phyloP scores from a whole-genome alignment of 805 yeast genomes.

The Teunomyces gatunensis region DNA sequence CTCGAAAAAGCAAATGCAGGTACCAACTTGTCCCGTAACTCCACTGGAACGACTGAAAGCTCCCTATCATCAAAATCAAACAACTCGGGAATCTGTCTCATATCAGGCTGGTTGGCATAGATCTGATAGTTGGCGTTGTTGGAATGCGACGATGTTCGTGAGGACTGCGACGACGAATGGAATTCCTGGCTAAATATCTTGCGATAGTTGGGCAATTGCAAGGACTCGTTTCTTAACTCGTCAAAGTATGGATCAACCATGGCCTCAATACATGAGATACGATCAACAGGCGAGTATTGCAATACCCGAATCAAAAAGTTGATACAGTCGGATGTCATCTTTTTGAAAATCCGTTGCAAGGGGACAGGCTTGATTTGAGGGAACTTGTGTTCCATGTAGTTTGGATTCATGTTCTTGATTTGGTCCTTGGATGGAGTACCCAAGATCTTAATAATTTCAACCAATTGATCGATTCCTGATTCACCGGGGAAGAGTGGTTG shows the following conservation, averaged over 20 bases:
- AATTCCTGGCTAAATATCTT: slow-evolving; percentile 38
- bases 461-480: slow-evolving; percentile 94
- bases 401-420: slow-evolving; percentile 92
- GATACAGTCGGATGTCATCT: slow-evolving; percentile 51
- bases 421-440: slow-evolving; percentile 95
- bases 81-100: slow-evolving; percentile 45
- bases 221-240: slow-evolving; percentile 41
- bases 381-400: slow-evolving; percentile 95
- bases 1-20: slow-evolving; percentile 38
- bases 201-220: slow-evolving; percentile 44
- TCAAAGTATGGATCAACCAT: slow-evolving; percentile 54
- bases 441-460: slow-evolving; percentile 90
- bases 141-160: slow-evolving; percentile 12
- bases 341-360: slow-evolving; percentile 61
- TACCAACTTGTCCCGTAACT: slow-evolving; percentile 36
- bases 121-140: slow-evolving; percentile 44
- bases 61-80: slow-evolving; percentile 54
- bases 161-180: slow-evolving; percentile 17
- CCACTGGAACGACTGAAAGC: slow-evolving; percentile 42
- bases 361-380: slow-evolving; percentile 85
- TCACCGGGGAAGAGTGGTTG: slow-evolving; percentile 98
- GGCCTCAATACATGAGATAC: slow-evolving; percentile 59
- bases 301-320: slow-evolving; percentile 55
- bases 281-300: slow-evolving; percentile 65
- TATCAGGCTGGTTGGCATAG: slow-evolving; percentile 38